These are phyloP conservation scores for Claviceps monticola DNA, from an alignment of 2,329 filamentous ascomycete species.

Conservation along the genomic window DNA sequence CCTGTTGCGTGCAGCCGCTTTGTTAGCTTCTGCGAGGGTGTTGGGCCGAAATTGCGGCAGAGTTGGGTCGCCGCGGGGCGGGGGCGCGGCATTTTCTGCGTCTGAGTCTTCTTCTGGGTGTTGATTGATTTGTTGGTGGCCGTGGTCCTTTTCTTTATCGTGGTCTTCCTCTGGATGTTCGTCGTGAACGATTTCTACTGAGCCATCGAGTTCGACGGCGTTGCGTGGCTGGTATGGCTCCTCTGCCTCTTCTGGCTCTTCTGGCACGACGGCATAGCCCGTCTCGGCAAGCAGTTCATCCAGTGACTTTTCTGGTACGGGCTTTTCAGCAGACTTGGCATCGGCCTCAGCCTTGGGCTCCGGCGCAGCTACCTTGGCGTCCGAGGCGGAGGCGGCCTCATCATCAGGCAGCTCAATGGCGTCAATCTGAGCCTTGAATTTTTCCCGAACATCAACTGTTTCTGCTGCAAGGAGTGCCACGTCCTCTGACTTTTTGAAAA, in stretches of 20 bases:
- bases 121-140: neutral
- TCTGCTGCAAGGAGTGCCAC: constrained; percentile 53
- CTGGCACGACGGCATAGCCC: constrained; percentile 29
- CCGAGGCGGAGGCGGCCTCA: constrained; percentile 3
- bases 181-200: constrained; percentile 12
- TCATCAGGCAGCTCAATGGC: constrained; percentile 21
- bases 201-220: constrained; percentile 19
- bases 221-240: constrained; percentile 15
- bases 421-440: constrained; percentile 35
- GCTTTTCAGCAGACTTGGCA: neutral
- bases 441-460: constrained; percentile 47
- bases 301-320: constrained; percentile 13
- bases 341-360: neutral
- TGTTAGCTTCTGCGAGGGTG: constrained; percentile 15
- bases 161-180: constrained; percentile 6
- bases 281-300: constrained; percentile 27
- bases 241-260: constrained; percentile 6
- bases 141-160: neutral
- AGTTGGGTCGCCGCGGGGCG: constrained; percentile 40
- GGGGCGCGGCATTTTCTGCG: constrained; percentile 9
- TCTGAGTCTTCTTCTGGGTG: constrained; percentile 7
- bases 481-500: constrained; percentile 75
- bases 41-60: constrained; percentile 58
- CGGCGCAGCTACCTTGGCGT: neutral
- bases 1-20: neutral